phyloP scores from a whole-genome alignment of 192 early-diverging fungal species.

The Dissophora globulifera region DNA sequence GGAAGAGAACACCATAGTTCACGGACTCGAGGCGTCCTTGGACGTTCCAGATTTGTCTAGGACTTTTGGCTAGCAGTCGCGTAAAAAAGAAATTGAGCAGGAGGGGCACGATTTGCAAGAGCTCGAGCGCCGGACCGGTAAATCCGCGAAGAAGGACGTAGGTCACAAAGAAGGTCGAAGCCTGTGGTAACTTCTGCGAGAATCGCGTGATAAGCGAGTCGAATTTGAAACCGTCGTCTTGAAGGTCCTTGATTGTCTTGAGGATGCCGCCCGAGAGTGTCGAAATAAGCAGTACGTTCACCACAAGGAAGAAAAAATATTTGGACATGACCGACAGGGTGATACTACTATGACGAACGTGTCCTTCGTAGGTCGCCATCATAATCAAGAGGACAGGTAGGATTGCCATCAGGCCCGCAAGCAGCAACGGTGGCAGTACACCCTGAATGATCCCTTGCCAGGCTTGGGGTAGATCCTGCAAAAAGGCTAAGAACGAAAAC shows the following conservation, averaged over 20 bases:
- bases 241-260: conserved; percentile 30
- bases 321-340: conserved; percentile 72
- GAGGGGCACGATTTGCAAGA: conserved; percentile 75
- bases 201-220: conserved; percentile 57
- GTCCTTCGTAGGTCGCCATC: conserved; percentile 49
- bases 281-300: conserved; percentile 83
- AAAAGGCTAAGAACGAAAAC: conserved; percentile 54
- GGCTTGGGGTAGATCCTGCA: conserved; percentile 5
- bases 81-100: conserved; percentile 69
- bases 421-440: conserved; percentile 74
- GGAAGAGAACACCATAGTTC: conserved; percentile 72
- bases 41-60: conserved; percentile 69
- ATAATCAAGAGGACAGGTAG: conserved; percentile 72
- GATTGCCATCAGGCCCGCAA: conserved; percentile 74
- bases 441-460: conserved; percentile 71
- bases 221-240: conserved; percentile 52
- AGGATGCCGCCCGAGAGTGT: conserved; percentile 76
- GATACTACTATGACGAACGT: conserved; percentile 64
- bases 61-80: conserved; percentile 73
- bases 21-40: conserved; percentile 60
- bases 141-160: conserved; percentile 84
- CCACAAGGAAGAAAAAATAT: conserved; percentile 83
- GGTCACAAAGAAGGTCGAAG: conserved; percentile 85
- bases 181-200: conserved; percentile 73
- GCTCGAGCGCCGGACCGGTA: conserved; percentile 69